A percentile compares a stretch with the other conserved stretches of the same genome.
Evolutionary conservation across 257 asterid genomes (phyloP).

Genomic region (Nemophila menziesii): DNA sequence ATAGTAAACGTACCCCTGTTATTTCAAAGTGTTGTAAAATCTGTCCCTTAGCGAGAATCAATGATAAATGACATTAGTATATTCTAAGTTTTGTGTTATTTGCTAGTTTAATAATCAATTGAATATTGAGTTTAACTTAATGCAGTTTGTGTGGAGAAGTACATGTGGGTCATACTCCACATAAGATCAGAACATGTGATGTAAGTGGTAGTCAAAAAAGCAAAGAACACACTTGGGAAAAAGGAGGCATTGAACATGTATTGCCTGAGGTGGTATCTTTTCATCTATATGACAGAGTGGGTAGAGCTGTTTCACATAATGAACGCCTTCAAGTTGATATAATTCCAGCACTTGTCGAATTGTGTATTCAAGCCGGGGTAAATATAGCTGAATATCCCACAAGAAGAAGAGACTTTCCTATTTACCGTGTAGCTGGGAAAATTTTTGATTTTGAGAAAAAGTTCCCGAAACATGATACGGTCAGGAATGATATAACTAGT

Average conservation of each 20-base stretch:
- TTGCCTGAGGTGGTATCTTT: constrained; percentile 45
- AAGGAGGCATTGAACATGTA: constrained; percentile 40
- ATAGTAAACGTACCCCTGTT: too few relatives aligned
- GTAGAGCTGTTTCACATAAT: constrained; percentile 59
- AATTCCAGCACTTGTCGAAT: constrained; percentile 56
- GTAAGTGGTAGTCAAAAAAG: constrained; percentile 32
- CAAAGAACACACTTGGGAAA: constrained; percentile 55
- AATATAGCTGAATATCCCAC: constrained; percentile 54
- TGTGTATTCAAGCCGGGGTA: constrained; percentile 77
- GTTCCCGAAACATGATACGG: constrained; percentile 36
- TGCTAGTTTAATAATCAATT: not conserved
- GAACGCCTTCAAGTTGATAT: constrained; percentile 60
- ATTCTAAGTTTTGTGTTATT: not conserved
- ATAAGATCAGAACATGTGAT: constrained; percentile 51
- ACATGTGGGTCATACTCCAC: constrained; percentile 60
- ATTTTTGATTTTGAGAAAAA: constrained; percentile 59
- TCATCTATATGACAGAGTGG: constrained; percentile 65
- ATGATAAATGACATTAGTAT: not conserved
- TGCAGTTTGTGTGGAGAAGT: constrained; percentile 58
- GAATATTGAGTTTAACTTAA: constrained; percentile 1
- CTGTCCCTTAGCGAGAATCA: too few relatives aligned
- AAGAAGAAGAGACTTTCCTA: constrained; percentile 42
- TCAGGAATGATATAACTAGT: constrained; percentile 13
- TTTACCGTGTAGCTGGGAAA: constrained; percentile 56
- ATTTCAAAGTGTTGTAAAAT: too few relatives aligned